Conservation (phyloP, 2,329 filamentous ascomycete species). For the Penicillium sp. region DNA sequence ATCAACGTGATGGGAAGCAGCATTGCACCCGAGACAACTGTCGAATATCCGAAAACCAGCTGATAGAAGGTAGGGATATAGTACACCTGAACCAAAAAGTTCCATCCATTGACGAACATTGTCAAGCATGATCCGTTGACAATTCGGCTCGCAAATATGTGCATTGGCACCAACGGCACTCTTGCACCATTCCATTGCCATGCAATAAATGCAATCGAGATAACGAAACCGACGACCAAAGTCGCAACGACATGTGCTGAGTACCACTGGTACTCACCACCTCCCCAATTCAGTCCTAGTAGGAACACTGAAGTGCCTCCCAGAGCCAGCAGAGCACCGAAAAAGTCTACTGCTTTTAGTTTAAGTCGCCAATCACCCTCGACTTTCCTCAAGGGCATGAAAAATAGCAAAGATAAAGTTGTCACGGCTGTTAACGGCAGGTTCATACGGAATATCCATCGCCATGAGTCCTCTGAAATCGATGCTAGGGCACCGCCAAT, state of each 20-base stretch:
- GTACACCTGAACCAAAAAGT: constrained; percentile 65
- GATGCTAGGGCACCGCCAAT: constrained; percentile 60
- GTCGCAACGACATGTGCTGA: constrained; percentile 62
- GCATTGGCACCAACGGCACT: constrained; percentile 45
- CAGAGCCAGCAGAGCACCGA: constrained; percentile 56
- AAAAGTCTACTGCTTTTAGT: constrained; percentile 59
- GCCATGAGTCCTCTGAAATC: constrained; percentile 54
- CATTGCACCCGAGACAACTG: constrained; percentile 57
- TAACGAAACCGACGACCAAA: constrained; percentile 56
- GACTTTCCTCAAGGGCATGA: constrained; percentile 64
- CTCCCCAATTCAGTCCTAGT: constrained; percentile 64
- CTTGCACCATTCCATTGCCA: constrained; percentile 45
- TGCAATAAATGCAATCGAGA: constrained; percentile 37
- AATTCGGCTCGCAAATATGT: constrained; percentile 61
- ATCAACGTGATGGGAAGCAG: constrained; percentile 57
- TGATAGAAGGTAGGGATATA: constrained; percentile 68
- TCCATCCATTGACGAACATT: constrained; percentile 66
- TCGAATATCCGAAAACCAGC: constrained; percentile 56
- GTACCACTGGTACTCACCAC: constrained; percentile 63
- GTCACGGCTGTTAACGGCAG: constrained; percentile 59
- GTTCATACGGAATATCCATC: constrained; percentile 63
- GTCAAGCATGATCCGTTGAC: constrained; percentile 63
- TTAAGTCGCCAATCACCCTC: constrained; percentile 60
- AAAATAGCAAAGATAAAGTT: constrained; percentile 57
- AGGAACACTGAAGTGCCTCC: constrained; percentile 54